phyloP scores from a whole-genome alignment of 768 basidiomycete genomes.

The Dictyophora rubrovolvata region DNA sequence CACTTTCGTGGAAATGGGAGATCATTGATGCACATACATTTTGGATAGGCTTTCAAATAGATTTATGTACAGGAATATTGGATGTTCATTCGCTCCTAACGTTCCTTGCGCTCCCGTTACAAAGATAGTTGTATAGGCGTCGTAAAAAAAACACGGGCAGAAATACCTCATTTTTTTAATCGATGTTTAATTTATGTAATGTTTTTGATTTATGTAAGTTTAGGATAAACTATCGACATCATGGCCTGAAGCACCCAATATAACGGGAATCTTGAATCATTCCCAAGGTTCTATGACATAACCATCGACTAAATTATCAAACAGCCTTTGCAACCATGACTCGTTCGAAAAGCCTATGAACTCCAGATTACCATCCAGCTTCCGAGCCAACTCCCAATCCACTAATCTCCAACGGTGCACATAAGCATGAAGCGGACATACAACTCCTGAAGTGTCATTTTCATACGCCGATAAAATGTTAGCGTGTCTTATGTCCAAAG shows the following conservation, averaged over 20 bases:
- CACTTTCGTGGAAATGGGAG: too few species aligned
- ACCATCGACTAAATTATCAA: neutral
- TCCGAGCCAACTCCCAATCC: neutral
- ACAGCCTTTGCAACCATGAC: neutral
- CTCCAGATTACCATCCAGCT: neutral
- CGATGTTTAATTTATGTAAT: too few species aligned
- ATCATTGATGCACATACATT: too few species aligned
- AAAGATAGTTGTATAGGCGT: too few species aligned
- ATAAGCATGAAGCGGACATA: neutral
- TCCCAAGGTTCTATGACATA: neutral
- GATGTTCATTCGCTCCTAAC: too few species aligned
- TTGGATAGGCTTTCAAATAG: too few species aligned
- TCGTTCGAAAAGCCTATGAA: neutral
- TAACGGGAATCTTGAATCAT: too few species aligned
- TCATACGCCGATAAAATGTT: neutral
- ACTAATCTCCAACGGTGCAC: neutral
- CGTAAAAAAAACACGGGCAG: too few species aligned
- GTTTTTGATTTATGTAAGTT: too few species aligned
- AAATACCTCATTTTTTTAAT: too few species aligned
- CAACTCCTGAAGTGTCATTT: neutral
- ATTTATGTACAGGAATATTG: too few species aligned
- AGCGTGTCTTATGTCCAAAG: neutral
- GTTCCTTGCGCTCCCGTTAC: too few species aligned
- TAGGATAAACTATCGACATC: neutral
- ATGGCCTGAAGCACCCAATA: neutral